Base-by-base conservation (phyloP, 192 early-diverging fungal genomes). In the Podila minutissima region DNA sequence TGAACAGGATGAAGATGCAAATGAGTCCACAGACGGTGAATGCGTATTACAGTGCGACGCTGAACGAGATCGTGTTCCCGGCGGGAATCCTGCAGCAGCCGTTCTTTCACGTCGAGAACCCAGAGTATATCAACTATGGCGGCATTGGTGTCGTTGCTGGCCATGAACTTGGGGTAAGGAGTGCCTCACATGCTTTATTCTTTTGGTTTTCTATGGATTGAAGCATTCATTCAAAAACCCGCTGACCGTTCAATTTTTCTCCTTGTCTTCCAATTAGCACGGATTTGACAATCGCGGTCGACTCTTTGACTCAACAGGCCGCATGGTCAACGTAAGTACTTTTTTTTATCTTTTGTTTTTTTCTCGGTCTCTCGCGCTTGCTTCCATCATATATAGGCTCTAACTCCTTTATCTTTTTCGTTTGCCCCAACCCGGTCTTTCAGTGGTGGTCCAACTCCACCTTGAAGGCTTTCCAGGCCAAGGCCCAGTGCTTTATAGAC, bases 361-460 rank as follows among this genome's bases (percentile, higher is more conserved):
- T 79, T 82, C 3, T 19, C 28, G 6, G 12, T 0, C 41, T 4
- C 13, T 4, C 15, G 2, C 13, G 13, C 41, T 46, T 46, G 12
- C 8, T 46, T 12, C 12, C 38, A 41, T 41, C 0, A 13, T 13
- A 41, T 9, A 41, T 2, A 3, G 38, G 2, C 9, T 12, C 51
- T 53, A 53, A 53, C 13, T 51, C 50, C n/a, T 5, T 20, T 51
- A 4, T 15, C 11, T 6, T 22, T 24, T 22, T 53, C 15, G 4
- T 53, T 17, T 53, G 4, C n/a, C 13, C 15, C 1, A 32, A 22
- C 19, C 19, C 22, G 33, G 3, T 20, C 51, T 1, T 53, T 24
- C 22, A 76, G 82, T 94, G 93, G 93, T 95, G 92, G 91, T 85
- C 88, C 5, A 84, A 88, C 22, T 64, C 72, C 53, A 91, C 92